phyloP scores from a whole-genome alignment of 2,329 filamentous ascomycete species.

The Metarhizium sp. region DNA sequence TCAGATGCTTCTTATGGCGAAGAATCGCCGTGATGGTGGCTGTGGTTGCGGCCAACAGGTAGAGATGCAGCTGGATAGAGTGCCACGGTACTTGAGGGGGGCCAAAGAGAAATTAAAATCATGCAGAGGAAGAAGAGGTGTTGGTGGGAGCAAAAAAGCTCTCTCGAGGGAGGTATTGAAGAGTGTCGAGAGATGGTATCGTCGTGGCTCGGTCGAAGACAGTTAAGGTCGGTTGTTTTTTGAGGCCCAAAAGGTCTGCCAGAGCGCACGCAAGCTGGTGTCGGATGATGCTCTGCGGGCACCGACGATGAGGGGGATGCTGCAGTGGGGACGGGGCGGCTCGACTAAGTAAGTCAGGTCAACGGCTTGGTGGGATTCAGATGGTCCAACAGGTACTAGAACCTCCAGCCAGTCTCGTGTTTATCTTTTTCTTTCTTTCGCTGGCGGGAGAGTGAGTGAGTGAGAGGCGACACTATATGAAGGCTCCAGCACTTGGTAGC shows the following conservation, averaged over 20 bases:
- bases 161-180: not conserved
- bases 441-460: no score
- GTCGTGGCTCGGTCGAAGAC: not conserved
- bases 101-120: not conserved
- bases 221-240: no score
- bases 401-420: no score
- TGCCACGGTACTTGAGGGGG: not conserved
- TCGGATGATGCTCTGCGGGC: not conserved
- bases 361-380: not conserved
- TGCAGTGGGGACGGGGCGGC: not conserved
- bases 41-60: not conserved
- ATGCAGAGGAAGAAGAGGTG: not conserved
- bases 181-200: not conserved
- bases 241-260: not conserved
- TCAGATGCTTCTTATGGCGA: not conserved
- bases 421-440: no score
- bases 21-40: not conserved
- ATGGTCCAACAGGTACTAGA: not conserved
- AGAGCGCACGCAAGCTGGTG: not conserved
- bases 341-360: not conserved
- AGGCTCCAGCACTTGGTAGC: not conserved
- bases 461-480: not conserved
- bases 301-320: not conserved
- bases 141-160: not conserved
- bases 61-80: not conserved